These are phyloP conservation scores for Debaryomyces prosopidis DNA, from an alignment of 805 yeast genomes.

Conservation along the genomic window DNA sequence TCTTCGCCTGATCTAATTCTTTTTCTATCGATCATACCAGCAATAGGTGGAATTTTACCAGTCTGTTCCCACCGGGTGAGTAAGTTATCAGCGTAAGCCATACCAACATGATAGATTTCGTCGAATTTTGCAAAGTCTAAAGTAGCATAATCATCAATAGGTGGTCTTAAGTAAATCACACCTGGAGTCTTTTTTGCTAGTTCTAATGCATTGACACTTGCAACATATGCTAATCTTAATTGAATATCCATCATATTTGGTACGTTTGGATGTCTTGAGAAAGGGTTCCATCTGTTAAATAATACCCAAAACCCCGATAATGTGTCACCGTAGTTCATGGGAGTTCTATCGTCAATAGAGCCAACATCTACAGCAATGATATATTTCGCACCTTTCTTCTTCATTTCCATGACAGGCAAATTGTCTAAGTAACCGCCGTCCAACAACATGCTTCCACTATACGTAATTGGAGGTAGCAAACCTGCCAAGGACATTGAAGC, in stretches of 20 bases:
- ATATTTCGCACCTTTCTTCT: slow-evolving; percentile 78
- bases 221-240: slow-evolving; percentile 88
- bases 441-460: slow-evolving; percentile 85
- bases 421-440: slow-evolving; percentile 98
- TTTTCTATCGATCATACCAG: slow-evolving; percentile 43
- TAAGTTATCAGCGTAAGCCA: slow-evolving; percentile 63
- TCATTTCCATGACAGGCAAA: slow-evolving; percentile 90
- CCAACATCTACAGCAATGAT: slow-evolving; percentile 96
- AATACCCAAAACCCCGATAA: slow-evolving; percentile 91
- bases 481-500: slow-evolving; percentile 98
- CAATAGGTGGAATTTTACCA: slow-evolving; percentile 60
- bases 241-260: slow-evolving; percentile 97
- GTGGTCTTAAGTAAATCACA: slow-evolving; percentile 87
- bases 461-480: slow-evolving; percentile 82
- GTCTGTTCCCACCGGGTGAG: slow-evolving; percentile 52
- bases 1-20: slow-evolving; percentile 16
- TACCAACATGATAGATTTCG: slow-evolving; percentile 82
- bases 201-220: slow-evolving; percentile 91
- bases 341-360: slow-evolving; percentile 86
- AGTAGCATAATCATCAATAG: slow-evolving; percentile 89
- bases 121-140: slow-evolving; percentile 90
- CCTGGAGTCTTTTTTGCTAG: slow-evolving; percentile 83
- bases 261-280: slow-evolving; percentile 80
- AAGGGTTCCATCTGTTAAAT: slow-evolving; percentile 85
- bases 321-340: slow-evolving; percentile 90